Evolutionary conservation across 1,139 yeast genomes (phyloP), one percentile per base, ranked within the genome.

Genomic region (Saccharomyces hybrid): DNA sequence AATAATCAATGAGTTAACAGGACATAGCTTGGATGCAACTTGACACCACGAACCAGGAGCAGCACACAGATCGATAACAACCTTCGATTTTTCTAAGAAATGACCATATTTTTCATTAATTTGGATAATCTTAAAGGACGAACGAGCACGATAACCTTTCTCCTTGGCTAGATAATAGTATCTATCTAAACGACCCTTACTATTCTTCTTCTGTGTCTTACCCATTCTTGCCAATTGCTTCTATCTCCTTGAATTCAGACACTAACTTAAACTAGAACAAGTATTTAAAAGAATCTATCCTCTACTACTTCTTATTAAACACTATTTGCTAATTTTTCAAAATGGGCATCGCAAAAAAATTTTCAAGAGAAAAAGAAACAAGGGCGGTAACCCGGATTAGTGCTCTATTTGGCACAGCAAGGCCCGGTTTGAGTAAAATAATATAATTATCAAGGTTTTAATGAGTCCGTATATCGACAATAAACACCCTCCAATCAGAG

Each of bases 41-140:
- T 93, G 99, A 79, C 99, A 93, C 98, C 99, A 93, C 3, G 97
- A 90, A 56, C 99, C 99, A 34, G 99, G 99, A 3, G 99, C 99
- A 55, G 99, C 98, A 86, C 99, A 93, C 64, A 93, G 78, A 80
- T 93, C 99, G 55, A 93, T 88, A 48, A 93, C 97, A 48, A 93
- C 98, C 72, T 89, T 93, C n/a, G 98, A 90, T 71, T 88, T 87
- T 67, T 91, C 97, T 57, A 91, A 75, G 70, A 93, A 93, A 72
- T 90, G 97, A 31, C 97, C 97, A 76, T 83, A 95, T 70, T 93
- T 93, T 70, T 95, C 97, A 75, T 95, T 93, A 59, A 93, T 88
- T 72, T 93, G 99, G 57, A 95, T 79, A 63, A 93, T 83, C 73
- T 93, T 93, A 76, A 95, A 93, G 28, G 99, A 90, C 32, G 99